A percentile compares a stretch with the other conserved stretches of the same genome.
Conservation (phyloP, 495 filamentous ascomycete genomes). For the Tuber aestivum region DNA sequence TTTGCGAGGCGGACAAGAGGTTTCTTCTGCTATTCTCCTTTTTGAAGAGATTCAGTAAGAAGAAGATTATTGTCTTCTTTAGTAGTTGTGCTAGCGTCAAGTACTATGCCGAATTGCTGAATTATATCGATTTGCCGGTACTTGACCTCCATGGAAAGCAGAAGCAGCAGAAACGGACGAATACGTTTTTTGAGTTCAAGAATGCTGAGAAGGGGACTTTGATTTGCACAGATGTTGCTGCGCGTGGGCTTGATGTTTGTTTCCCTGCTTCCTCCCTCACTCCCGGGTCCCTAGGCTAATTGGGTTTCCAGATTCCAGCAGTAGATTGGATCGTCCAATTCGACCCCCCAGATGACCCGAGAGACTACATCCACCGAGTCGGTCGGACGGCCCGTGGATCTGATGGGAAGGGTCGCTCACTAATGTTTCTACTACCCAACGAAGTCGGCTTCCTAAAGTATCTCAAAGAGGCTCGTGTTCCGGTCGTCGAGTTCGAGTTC, state of each 20-base stretch:
- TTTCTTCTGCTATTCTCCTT: conserved; percentile 95
- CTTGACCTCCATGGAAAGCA: conserved; percentile 84
- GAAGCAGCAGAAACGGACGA: conserved; percentile 95
- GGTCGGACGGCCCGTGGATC: conserved; percentile 87
- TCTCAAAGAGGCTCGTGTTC: conserved; percentile 84
- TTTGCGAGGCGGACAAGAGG: conserved; percentile 86
- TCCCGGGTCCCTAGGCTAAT: conserved; percentile 8
- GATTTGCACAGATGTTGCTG: conserved; percentile 95
- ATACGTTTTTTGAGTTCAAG: conserved; percentile 97
- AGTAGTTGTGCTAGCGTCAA: conserved; percentile 90
- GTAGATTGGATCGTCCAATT: conserved; percentile 97
- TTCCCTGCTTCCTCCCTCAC: not conserved
- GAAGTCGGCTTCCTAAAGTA: conserved; percentile 90
- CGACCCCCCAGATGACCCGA: conserved; percentile 84
- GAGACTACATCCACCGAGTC: conserved; percentile 94
- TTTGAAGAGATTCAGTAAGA: conserved; percentile 80
- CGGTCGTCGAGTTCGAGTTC: conserved; percentile 93
- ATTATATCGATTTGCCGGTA: conserved; percentile 95
- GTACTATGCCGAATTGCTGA: conserved; percentile 87
- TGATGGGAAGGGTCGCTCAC: conserved; percentile 71
- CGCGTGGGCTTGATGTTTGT: conserved; percentile 78
- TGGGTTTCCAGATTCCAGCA: conserved; percentile 61
- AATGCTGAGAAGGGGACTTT: conserved; percentile 85
- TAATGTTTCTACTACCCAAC: conserved; percentile 87
- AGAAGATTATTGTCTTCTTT: conserved; percentile 97